A percentile compares a stretch with the other conserved stretches of the same genome.
Evolutionary conservation across 1,284 basidiomycete genomes (phyloP).

Genomic region (Apiotrichum veenhuisii): DNA sequence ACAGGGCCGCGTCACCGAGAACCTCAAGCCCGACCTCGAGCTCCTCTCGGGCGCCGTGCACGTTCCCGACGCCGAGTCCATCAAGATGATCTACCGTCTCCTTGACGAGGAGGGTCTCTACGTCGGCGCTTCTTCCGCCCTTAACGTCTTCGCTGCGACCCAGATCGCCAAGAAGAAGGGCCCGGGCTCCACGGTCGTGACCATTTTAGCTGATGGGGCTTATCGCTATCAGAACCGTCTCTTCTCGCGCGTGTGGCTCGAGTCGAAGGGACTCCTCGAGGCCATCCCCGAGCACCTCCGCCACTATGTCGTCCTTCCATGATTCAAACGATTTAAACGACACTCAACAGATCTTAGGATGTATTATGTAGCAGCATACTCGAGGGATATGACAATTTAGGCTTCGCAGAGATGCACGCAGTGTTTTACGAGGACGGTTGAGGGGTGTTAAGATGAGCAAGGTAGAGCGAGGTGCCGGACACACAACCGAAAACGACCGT

Average conservation of each 20-base stretch:
- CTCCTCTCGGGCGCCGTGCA: conserved; percentile 77
- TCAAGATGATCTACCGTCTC: conserved; percentile 89
- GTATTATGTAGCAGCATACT: conserved; percentile 1
- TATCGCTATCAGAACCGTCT: conserved; percentile 81
- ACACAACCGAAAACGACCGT: no score
- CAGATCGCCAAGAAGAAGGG: conserved; percentile 84
- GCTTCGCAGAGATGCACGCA: no score
- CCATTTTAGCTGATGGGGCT: conserved; percentile 58
- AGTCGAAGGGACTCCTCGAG: conserved; percentile 71
- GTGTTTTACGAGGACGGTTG: no score
- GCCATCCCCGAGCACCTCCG: conserved; percentile 78
- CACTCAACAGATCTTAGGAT: background rate
- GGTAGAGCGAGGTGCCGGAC: no score
- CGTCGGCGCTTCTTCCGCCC: conserved; percentile 89
- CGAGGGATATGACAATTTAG: no score
- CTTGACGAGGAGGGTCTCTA: conserved; percentile 92
- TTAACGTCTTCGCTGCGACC: conserved; percentile 92
- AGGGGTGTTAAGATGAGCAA: no score
- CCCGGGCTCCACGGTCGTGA: conserved; percentile 73
- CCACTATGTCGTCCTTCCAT: conserved; percentile 78
- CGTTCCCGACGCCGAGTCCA: conserved; percentile 84
- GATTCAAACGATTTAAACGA: conserved; percentile 6
- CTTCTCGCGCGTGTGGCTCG: conserved; percentile 93
- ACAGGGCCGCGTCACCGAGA: conserved; percentile 94
- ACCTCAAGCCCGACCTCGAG: conserved; percentile 78